Base-by-base conservation (phyloP, 176 grass and related monocot genomes). In the Ananas comosus region DNA sequence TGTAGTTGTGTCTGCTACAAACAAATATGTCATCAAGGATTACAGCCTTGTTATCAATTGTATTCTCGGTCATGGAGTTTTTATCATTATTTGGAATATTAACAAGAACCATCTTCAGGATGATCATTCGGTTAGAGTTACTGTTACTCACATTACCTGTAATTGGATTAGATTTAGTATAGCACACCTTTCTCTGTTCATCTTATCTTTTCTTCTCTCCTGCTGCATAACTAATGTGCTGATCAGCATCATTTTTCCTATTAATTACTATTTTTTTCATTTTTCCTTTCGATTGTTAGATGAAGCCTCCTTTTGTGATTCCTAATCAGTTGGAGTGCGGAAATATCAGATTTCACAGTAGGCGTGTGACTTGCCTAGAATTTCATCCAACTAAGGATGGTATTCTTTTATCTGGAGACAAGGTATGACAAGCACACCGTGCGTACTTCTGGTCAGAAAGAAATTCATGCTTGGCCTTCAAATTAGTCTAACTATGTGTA, bases 321-420 rank as follows among this genome's bases (percentile, higher is more conserved):
- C 93, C 93, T 13, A 85, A 81, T 70, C 88, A 87, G 59, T 67
- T 96, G 49, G 86, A 96, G 57, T 87, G 86, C 79, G 89, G 83
- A 28, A 89, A 92, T 74, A 78, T 96, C 77, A 91, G 88, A 27
- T 96, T 96, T 65, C 89, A 92, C 74, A 69, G 67, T 50, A 90
- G 93, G 64, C 88, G 93, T 48, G 87, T 87, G 49, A 96, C 86
- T 51, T 96, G 86, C 75, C 73, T 96, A 82, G 89, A 96, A 66
- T 96, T 96, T 79, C 93, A 96, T 87, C 86, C 93, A 27, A 89
- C 81, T 58, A 92, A 68, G 74, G 82, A 79, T 61, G 83, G 83
- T 48, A 80, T 92, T 77, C 76, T 96, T 83, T 80, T 96, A 73
- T 96, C 86, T 4, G 86, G 93, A 82, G 93, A 96, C 12, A 96